Conservation (phyloP, 1,139 yeast species). For the Hansenula lynferdii region DNA sequence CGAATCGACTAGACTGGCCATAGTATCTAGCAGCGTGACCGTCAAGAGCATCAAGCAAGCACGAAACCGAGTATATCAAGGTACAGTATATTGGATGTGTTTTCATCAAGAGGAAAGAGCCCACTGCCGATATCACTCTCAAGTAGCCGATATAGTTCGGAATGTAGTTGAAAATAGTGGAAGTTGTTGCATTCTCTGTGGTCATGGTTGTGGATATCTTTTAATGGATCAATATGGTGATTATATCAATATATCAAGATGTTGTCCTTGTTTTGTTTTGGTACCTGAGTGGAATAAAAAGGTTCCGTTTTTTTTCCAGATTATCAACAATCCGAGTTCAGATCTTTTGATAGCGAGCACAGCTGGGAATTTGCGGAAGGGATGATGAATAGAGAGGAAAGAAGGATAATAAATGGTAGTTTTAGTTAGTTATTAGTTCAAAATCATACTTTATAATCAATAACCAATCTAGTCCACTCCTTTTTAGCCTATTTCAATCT, state of each 20-base stretch:
- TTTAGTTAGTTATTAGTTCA: too few species aligned
- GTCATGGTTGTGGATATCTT: neutral
- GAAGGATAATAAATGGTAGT: too few species aligned
- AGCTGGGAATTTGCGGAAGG: too few species aligned
- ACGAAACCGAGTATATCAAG: constrained; percentile 76
- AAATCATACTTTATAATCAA: too few species aligned
- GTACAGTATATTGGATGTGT: constrained; percentile 78
- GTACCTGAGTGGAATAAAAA: too few species aligned
- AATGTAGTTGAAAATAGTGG: constrained; percentile 66
- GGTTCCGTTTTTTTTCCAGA: too few species aligned
- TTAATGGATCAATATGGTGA: too few species aligned
- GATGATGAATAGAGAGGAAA: too few species aligned
- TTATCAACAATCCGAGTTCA: too few species aligned
- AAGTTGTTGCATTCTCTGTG: constrained; percentile 22
- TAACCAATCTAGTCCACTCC: too few species aligned
- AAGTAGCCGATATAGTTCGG: constrained; percentile 91
- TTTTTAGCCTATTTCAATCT: neutral
- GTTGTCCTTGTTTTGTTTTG: too few species aligned
- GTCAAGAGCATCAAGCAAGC: constrained; percentile 92
- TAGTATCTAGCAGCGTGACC: constrained; percentile 92
- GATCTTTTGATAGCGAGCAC: too few species aligned
- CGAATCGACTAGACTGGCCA: constrained; percentile 88
- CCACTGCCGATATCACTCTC: constrained; percentile 74
- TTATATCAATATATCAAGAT: neutral
- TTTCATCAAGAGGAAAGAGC: constrained; percentile 79